Evolutionary conservation across 495 filamentous ascomycete genomes (phyloP), one percentile per base, ranked within the genome.

Genomic region (Sabuloglossum arenarium): DNA sequence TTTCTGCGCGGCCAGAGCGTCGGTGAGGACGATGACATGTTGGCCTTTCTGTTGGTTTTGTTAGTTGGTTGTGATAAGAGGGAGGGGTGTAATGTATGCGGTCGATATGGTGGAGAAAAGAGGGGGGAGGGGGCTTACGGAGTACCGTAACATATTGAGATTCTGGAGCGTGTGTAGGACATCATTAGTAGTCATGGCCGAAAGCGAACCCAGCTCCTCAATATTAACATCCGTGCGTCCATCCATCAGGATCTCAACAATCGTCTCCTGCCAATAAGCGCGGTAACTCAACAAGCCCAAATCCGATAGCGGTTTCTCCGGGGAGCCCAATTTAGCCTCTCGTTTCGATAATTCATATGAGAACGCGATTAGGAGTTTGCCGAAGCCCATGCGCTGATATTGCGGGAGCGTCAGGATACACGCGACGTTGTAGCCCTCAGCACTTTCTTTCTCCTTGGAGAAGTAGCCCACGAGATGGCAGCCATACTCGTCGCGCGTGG

Each of bases 361-460:
- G 75, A 98, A 97, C 34, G 89, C 86, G 66, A 98, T 98, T 39
- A 98, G 75, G 4, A 97, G 74, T 59, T 86, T 81, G 43, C 91
- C 93, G 62, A 87, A 97, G 0, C 91, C 91, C 56, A 89, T 89
- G 16, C 91, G 79, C 64, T 98, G 91, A 61, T 90, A 95, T 62
- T 97, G 93, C 0, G 91, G 91, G 0, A 98, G 74, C 0, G 93
- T 97, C 58, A 97, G 71, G 67, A 98, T 98, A 75, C 91, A 98
- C 16, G 91, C 93, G 21, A 98, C 79, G 68, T 98, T 98, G 72
- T 97, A 98, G 23, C 85, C 86, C 54, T 97, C 91, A 0, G 87
- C 87, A 31, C 81, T 86, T 65, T 97, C 93, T 59, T 98, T 98
- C 70, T 98, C 91, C 66, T 98, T 98, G 61, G 84, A 90, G 67